These are phyloP conservation scores for Capronia americana DNA, from an alignment of 2,329 filamentous ascomycete species.

Conservation along the genomic window DNA sequence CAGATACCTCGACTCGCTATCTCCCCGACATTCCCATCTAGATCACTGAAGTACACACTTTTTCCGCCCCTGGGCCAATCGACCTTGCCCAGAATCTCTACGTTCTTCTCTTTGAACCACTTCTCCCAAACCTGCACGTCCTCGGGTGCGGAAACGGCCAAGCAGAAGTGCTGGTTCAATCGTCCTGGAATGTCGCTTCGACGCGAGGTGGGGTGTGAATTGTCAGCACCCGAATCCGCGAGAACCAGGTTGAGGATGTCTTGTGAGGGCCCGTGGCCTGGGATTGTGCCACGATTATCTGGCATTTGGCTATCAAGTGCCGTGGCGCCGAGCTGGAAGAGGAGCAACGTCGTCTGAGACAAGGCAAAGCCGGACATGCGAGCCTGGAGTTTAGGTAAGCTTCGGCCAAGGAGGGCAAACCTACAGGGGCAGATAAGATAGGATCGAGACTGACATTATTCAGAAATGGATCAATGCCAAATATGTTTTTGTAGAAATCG, in stretches of 20 bases:
- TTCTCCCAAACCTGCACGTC: constrained; percentile 42
- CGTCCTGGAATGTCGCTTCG: background rate
- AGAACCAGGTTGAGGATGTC: constrained; percentile 27
- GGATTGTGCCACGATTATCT: constrained; percentile 29
- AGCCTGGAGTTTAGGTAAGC: constrained; percentile 18
- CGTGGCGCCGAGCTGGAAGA: constrained; percentile 38
- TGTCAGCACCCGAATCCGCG: background rate
- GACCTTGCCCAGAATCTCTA: constrained; percentile 40
- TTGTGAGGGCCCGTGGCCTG: constrained; percentile 32
- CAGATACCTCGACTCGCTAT: constrained; percentile 44
- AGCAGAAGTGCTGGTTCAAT: constrained; percentile 43
- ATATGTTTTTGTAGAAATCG: constrained; percentile 41
- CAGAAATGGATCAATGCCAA: constrained; percentile 39
- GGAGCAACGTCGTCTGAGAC: constrained; percentile 43
- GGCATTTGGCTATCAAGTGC: constrained; percentile 25
- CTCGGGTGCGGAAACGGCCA: constrained; percentile 39
- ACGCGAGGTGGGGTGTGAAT: background rate
- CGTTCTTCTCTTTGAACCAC: constrained; percentile 39
- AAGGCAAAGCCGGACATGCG: constrained; percentile 41
- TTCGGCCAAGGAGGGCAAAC: background rate
- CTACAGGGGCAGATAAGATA: background rate
- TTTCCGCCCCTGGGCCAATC: constrained; percentile 42
- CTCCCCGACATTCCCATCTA: constrained; percentile 44
- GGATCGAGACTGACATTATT: constrained; percentile 26
- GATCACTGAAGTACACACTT: constrained; percentile 45